Base-by-base conservation (phyloP, 495 filamentous ascomycete genomes). In the Sporormia fimetaria region DNA sequence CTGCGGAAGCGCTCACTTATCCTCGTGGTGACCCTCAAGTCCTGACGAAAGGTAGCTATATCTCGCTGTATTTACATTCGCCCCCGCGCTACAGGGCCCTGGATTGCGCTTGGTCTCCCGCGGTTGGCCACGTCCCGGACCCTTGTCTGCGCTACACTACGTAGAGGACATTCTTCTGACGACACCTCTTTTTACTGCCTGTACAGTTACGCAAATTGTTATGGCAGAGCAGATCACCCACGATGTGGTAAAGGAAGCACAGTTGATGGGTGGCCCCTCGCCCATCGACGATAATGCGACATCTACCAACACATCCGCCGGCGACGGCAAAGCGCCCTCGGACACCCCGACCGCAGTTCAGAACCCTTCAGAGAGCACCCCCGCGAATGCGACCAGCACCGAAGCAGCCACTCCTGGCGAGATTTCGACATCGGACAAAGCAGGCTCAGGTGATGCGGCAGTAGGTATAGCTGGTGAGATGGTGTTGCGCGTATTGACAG, bases 241-340 rank as follows among this genome's bases (percentile, higher is more conserved):
- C 67, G 72, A 82, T 82, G 78, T 81, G 78, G 77, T 81, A 80
- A 72, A 78, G 68, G 66, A 77, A 74, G 70, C 70, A 67, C 67
- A 67, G 78, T 81, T 76, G 78, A 73, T 75, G 70, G 74, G 77
- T 74, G 74, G 74, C 58, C 57, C 62, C 63, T 76, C 74, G 75
- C 71, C 71, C 67, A 75, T 75, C 74, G 78, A 75, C 73, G 76
- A 70, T 71, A 65, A 71, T 78, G 76, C 70, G 73, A 75, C 67
- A 67, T 68, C 64, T 58, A 69, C 63, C 61, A 69, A 65, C 63
- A 67, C 63, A 44, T 44, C 67, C 73, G 68, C 73, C 66, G 66
- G 61, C 65, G 63, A 66, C 67, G 72, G 73, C 68, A 64, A 60
- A 58, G 68, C 62, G 64, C 61, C 63, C 55, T 64, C 56, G 52